Percentiles rank a stretch among this genome's conserved stretches.
phyloP scores from a whole-genome alignment of 345 rosid species.

The Salix caprea region DNA sequence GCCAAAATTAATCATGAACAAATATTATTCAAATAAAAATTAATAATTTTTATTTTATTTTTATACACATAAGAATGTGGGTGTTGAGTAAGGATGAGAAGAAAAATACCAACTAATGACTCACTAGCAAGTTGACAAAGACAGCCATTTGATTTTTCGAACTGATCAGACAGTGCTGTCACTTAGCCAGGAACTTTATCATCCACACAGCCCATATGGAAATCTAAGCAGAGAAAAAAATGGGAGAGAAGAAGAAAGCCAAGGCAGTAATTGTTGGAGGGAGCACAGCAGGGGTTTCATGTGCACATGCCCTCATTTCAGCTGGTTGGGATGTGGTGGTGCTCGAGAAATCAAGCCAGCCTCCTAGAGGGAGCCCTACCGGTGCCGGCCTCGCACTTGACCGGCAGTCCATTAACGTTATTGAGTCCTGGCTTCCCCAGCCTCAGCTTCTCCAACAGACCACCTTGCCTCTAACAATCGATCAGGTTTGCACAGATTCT shows the following conservation, averaged over 20 bases:
- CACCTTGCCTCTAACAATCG: constrained; percentile 53
- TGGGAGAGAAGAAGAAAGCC: constrained; percentile 21
- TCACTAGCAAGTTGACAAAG: too few species aligned
- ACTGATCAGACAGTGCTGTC: too few species aligned
- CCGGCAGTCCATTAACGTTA: constrained; percentile 39
- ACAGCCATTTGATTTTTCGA: too few species aligned
- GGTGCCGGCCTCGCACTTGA: constrained; percentile 82
- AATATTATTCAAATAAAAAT: too few species aligned
- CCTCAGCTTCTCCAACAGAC: constrained; percentile 41
- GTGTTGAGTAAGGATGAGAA: too few species aligned
- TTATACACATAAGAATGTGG: too few species aligned
- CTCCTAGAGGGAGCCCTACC: constrained; percentile 67
- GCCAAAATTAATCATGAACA: too few species aligned
- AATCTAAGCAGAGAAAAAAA: constrained; percentile 13
- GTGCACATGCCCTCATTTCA: constrained; percentile 59
- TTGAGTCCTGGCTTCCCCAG: constrained; percentile 50
- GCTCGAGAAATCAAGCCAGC: constrained; percentile 53
- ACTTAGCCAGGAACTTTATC: too few species aligned
- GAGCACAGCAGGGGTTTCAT: constrained; percentile 73
- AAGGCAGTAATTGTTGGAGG: constrained; percentile 70
- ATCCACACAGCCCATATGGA: background rate
- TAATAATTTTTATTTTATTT: too few species aligned
- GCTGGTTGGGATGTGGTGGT: constrained; percentile 67
- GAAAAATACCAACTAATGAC: too few species aligned
- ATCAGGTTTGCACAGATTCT: constrained; percentile 35